Percentiles rank a stretch among this genome's conserved stretches.
These are phyloP conservation scores for Alternaria panax DNA, from an alignment of 2,329 filamentous ascomycete species.

Conservation along the genomic window DNA sequence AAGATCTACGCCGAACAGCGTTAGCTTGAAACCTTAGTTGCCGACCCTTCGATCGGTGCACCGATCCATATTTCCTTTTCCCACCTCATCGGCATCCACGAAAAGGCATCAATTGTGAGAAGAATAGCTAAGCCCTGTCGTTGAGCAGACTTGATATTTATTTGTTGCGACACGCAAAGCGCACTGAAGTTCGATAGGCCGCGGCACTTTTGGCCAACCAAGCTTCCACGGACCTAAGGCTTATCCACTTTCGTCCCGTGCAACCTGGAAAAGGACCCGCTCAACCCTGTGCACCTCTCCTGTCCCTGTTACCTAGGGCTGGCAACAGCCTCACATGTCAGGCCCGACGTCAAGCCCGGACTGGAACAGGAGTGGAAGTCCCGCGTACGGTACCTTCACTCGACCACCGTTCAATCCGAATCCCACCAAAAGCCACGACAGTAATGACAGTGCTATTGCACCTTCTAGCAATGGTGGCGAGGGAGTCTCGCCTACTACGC, in stretches of 20 bases:
- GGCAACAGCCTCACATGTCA: slow-evolving; percentile 32
- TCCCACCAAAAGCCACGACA: slow-evolving; percentile 22
- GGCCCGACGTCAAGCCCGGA: slow-evolving; percentile 38
- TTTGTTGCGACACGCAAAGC: not conserved
- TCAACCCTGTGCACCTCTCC: not conserved
- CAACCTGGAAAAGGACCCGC: slow-evolving; percentile 7
- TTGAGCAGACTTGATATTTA: not conserved
- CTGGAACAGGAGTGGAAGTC: slow-evolving; percentile 29
- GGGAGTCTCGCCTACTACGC: slow-evolving; percentile 32
- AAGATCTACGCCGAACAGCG: slow-evolving; percentile 7
- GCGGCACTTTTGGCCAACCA: slow-evolving; percentile 6
- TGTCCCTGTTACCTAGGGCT: slow-evolving; percentile 2
- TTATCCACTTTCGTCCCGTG: slow-evolving; percentile 8
- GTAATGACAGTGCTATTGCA: slow-evolving; percentile 28
- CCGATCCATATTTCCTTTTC: slow-evolving; percentile 13
- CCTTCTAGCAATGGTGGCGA: slow-evolving; percentile 27
- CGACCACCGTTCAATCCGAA: slow-evolving; percentile 25
- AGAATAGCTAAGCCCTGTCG: slow-evolving; percentile 4
- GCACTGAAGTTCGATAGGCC: slow-evolving; percentile 4
- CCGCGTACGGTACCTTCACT: slow-evolving; percentile 36
- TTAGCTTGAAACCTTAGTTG: slow-evolving; percentile 24
- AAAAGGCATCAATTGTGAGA: not conserved
- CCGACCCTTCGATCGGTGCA: slow-evolving; percentile 8
- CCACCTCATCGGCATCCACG: slow-evolving; percentile 19
- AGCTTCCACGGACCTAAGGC: slow-evolving; percentile 7